Evolutionary conservation across 805 yeast genomes (phyloP), one percentile per base, ranked within the genome.

Genomic region (Wickerhamomyces subpelliculosus): DNA sequence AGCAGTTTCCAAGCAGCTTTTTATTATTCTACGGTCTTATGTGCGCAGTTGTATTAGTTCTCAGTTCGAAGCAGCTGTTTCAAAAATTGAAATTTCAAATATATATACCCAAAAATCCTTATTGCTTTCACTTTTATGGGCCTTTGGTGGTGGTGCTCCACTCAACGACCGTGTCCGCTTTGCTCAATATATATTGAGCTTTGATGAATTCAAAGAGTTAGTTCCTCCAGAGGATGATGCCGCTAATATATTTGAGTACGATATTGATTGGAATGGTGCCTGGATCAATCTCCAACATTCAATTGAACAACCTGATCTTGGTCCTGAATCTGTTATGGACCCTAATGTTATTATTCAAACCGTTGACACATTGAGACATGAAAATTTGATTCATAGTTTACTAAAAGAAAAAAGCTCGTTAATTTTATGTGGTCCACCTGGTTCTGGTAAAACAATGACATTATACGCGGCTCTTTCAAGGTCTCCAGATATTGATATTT

Each of bases 381-480:
- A 85, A 42, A 54, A 62, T 1, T 50, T 84, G 10, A 66, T 90
- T 2, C 72, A 69, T 38, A 64, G 78, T 0, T 56, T 84, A 2
- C 50, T 89, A 27, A 64, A 66, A 25, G 73, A 74, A 32, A 80
- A 73, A 38, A 62, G 62, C 28, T 76, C 94, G 0, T 55, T 86
- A 14, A 65, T 90, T 21, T 65, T 90, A 18, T 87, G 96, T 60
- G 97, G 97, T 3, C 97, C 97, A 0, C 97, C 97, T 0, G 97
- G 97, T 4, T 83, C 96, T 0, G 97, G 97, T 41, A 90, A 90
- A 55, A 89, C 97, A 0, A 89, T 90, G 97, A 78, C 89, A 0
- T 60, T 90, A 16, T 69, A 85, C 46, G 75, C 80, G 34, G 79
- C 87, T 0, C 54, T 90, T 29, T 63, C 84, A 32, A 66, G 65